Conservation (phyloP, 2,329 filamentous ascomycete genomes). For the Ceratocystis cacaofunesta region DNA sequence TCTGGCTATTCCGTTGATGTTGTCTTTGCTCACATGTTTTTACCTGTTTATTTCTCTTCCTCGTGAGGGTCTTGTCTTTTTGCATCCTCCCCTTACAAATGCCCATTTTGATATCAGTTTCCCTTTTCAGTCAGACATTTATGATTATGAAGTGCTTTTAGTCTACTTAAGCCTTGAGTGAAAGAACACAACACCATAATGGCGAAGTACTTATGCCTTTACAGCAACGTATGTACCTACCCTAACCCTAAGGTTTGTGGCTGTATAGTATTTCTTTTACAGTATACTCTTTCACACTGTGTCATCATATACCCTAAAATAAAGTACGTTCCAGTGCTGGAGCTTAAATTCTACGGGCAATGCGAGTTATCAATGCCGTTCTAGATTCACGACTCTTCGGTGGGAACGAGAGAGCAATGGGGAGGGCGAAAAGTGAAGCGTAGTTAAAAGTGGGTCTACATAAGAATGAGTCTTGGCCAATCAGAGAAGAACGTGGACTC, state of each 20-base stretch:
- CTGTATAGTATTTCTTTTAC: background rate
- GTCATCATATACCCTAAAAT: background rate
- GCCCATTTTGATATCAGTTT: background rate
- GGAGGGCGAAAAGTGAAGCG: background rate
- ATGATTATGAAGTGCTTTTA: background rate
- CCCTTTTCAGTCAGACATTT: background rate
- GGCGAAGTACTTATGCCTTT: too few species aligned
- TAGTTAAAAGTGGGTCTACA: background rate
- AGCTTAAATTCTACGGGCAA: too few species aligned
- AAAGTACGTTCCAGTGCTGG: background rate
- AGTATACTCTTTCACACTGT: background rate
- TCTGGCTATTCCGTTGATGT: background rate
- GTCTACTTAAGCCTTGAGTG: too few species aligned
- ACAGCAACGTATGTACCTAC: background rate
- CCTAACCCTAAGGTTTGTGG: background rate
- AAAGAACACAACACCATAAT: too few species aligned
- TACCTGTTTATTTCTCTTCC: background rate
- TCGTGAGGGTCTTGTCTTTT: background rate
- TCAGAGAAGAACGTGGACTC: slow-evolving; percentile 7
- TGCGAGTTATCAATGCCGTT: too few species aligned
- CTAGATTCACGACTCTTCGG: background rate
- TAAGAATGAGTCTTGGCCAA: background rate
- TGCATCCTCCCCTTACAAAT: background rate
- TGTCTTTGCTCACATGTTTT: background rate
- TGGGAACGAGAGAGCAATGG: background rate